These are phyloP conservation scores for Nicotiana sylvestris DNA, from an alignment of 257 asterid species.

Conservation along the genomic window DNA sequence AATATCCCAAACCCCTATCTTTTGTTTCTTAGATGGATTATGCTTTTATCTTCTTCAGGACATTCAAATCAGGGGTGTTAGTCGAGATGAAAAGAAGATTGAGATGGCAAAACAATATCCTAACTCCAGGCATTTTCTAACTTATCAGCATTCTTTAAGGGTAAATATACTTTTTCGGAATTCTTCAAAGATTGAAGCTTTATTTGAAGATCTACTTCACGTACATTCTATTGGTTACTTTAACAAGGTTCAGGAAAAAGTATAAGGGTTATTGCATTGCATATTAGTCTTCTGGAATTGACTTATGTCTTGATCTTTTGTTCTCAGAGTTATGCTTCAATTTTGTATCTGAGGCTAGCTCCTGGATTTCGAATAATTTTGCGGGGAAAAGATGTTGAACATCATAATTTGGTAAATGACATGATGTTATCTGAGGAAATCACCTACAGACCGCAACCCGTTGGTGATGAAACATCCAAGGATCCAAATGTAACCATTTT, in stretches of 20 bases:
- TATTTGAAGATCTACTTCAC: neutral
- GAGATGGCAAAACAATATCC: conserved; percentile 48
- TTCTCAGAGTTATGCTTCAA: conserved; percentile 69
- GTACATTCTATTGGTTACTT: neutral
- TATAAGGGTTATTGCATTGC: neutral
- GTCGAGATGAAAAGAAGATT: conserved; percentile 66
- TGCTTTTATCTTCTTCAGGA: conserved; percentile 37
- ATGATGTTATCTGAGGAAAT: conserved; percentile 26
- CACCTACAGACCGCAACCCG: conserved; percentile 45
- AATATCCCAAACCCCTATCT: neutral
- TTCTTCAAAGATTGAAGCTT: too few relatives aligned
- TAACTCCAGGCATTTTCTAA: conserved; percentile 55
- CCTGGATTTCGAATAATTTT: conserved; percentile 49
- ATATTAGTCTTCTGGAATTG: neutral
- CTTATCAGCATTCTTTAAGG: conserved; percentile 76
- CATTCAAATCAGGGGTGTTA: conserved; percentile 64
- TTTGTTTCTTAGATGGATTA: neutral
- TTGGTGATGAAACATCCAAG: conserved; percentile 31
- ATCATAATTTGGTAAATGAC: conserved; percentile 48
- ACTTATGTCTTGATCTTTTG: neutral
- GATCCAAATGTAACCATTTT: conserved; percentile 36
- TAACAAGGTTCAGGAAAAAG: neutral
- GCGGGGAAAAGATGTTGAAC: conserved; percentile 54
- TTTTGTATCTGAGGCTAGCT: conserved; percentile 56
- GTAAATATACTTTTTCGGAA: conserved; percentile 21